Percentiles rank a stretch among this genome's conserved stretches.
phyloP scores from a whole-genome alignment of 331 rosid species.

The Malus hybrid region DNA sequence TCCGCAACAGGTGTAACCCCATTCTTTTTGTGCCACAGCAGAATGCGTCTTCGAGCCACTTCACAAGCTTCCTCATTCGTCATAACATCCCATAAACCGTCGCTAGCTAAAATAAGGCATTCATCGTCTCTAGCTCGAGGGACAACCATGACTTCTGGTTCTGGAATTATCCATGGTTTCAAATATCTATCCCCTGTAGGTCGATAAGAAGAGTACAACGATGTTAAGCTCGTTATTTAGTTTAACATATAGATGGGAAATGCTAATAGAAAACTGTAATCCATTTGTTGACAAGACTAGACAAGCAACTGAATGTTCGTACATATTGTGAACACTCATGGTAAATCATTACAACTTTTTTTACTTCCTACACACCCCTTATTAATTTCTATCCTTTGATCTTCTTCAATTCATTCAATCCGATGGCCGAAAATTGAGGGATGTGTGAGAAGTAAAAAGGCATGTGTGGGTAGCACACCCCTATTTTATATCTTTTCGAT shows the following conservation, averaged over 20 bases:
- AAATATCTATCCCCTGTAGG: conserved; percentile 46
- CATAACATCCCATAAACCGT: conserved; percentile 59
- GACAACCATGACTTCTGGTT: conserved; percentile 43
- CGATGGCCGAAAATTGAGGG: no score
- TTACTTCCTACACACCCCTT: neutral
- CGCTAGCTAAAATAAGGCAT: conserved; percentile 38
- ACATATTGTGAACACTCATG: neutral
- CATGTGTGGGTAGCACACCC: no score
- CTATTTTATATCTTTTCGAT: no score
- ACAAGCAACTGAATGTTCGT: neutral
- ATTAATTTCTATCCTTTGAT: no score
- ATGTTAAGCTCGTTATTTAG: neutral
- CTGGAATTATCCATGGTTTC: conserved; percentile 58
- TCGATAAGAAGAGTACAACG: neutral
- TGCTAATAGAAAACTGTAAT: neutral
- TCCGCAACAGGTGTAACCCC: conserved; percentile 20
- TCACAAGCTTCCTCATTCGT: conserved; percentile 49
- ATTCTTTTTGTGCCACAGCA: conserved; percentile 49
- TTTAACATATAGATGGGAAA: neutral
- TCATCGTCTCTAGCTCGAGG: conserved; percentile 51
- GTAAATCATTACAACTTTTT: neutral
- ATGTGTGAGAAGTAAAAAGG: no score
- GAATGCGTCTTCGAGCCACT: conserved; percentile 41
- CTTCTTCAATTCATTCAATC: no score
- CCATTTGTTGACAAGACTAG: neutral